Base-by-base conservation (phyloP, 805 yeast genomes). In the Zygosaccharomyces siamensis region DNA sequence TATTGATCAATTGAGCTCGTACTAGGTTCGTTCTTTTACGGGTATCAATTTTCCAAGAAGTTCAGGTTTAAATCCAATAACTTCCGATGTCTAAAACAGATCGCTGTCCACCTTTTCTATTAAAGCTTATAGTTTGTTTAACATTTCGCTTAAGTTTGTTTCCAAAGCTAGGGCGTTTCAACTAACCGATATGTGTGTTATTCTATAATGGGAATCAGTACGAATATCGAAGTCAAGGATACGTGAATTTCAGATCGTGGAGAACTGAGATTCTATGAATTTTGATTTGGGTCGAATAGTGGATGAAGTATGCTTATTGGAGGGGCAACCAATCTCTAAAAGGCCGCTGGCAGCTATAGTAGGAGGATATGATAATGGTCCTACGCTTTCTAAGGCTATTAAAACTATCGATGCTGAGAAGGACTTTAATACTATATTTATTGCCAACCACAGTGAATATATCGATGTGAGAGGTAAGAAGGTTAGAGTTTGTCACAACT, bases 401-500 rank as follows among this genome's bases (percentile, higher is more conserved):
- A 39, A 43, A 18, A 24, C 35, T 26, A 50, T 54, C 5, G 50
- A 51, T 12, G 52, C 55, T 20, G 45, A 52, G 3, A 46, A 33
- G 10, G 66, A 64, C 44, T 65, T 65, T 39, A 43, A 43, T 4
- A 56, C 61, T 2, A 51, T 49, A 24, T 63, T 61, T 47, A 59
- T 62, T 28, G 33, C 32, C 3, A 47, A 40, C 4, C 57, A 57
- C 43, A 56, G 52, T 31, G 50, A 49, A 1, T 53, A 38, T 39
- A 39, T 56, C 2, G 23, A 44, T 5, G 23, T 53, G 4, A 50
- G 40, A 5, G 14, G 30, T 7, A 16, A 38, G 3, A 50, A 48
- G n/a, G 30, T 64, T 4, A 53, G 63, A 21, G 45, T 54, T 1
- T 60, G 66, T 39, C 62, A 62, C 44, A 63, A 64, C 53, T 16